Base-by-base conservation (phyloP, 2,329 filamentous ascomycete species). In the Delphinella strobiligena region DNA sequence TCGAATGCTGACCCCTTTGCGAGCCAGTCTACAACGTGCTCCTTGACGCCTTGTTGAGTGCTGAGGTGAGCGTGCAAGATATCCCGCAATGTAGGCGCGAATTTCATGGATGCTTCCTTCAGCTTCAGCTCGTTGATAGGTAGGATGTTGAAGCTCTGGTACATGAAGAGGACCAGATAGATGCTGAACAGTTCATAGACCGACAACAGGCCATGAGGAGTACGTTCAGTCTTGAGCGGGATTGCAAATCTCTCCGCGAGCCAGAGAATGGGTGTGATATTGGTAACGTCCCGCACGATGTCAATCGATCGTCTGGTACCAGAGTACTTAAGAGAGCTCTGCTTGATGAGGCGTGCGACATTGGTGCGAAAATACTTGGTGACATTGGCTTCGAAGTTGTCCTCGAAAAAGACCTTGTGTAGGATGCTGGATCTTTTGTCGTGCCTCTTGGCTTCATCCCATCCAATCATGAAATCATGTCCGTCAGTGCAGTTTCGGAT, bases 251-350 rank as follows among this genome's bases (percentile, higher is more conserved):
- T 68, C 2, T 79, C 65, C 0, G 72, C 75, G 31, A 82, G 62
- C 50, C 73, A 83, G 49, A 75, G 67, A 3, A 78, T 73, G 4
- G 80, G 78, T 0, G 69, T 71, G 18, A 82, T 60, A 52, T 85
- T 85, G 18, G 74, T 78, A 1, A 85, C 71, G 44, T 84, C 78
- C 17, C 78, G 72, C 8, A 84, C 64, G 3, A 71, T 66, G 39
- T 72, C 65, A 47, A 72, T 67, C 1, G 66, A 63, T 27, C 62
- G 61, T 32, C 61, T 56, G 16, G 57, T 55, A 31, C 62, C 63
- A n/a, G 58, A 55, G 40, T 68, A 69, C 33, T 61, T 60, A 12
- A 72, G 53, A 0, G 64, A 69, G 46, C 62, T 63, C 35, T 66
- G 55, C 43, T 64, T 56, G 47, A 71, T 71, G 8, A 69, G 59